These are phyloP conservation scores for Fusarium sp. DNA, from an alignment of 2,329 filamentous ascomycete species.

Conservation along the genomic window DNA sequence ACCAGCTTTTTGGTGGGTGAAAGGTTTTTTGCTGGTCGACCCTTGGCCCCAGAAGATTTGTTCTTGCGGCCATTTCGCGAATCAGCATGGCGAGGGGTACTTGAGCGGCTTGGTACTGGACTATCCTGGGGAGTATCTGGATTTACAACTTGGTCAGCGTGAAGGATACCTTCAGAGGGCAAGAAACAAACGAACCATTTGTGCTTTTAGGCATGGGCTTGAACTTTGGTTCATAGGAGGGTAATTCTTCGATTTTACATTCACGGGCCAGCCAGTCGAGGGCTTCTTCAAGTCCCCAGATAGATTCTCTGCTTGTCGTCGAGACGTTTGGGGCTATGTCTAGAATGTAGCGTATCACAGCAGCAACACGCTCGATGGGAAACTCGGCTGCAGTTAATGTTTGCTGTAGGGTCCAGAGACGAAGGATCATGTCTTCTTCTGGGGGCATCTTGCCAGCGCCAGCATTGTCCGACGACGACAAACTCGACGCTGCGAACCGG, in stretches of 20 bases:
- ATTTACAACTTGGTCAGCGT: conserved; percentile 18
- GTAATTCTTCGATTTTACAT: conserved; percentile 75
- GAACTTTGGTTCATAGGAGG: conserved; percentile 70
- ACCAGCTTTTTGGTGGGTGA: conserved; percentile 56
- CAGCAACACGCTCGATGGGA: conserved; percentile 69
- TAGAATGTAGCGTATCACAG: conserved; percentile 74
- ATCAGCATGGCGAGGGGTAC: conserved; percentile 58
- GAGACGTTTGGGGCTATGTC: conserved; percentile 73
- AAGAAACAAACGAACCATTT: conserved; percentile 38
- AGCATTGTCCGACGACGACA: conserved; percentile 58
- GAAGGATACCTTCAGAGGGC: not conserved
- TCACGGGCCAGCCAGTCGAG: conserved; percentile 91
- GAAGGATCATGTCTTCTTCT: conserved; percentile 83
- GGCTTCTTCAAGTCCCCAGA: conserved; percentile 89
- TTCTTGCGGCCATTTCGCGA: conserved; percentile 44
- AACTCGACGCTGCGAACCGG: conserved; percentile 65
- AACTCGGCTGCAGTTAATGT: conserved; percentile 78
- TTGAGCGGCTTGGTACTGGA: conserved; percentile 62
- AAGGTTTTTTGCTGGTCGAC: conserved; percentile 38
- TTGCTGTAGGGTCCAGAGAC: conserved; percentile 86
- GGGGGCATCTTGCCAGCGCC: conserved; percentile 65
- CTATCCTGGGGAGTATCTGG: conserved; percentile 64
- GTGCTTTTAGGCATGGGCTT: conserved; percentile 56
- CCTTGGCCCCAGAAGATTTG: conserved; percentile 52
- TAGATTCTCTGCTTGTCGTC: conserved; percentile 68